These are phyloP conservation scores for Candida frijolesensis DNA, from an alignment of 1,139 yeast species.

Conservation along the genomic window DNA sequence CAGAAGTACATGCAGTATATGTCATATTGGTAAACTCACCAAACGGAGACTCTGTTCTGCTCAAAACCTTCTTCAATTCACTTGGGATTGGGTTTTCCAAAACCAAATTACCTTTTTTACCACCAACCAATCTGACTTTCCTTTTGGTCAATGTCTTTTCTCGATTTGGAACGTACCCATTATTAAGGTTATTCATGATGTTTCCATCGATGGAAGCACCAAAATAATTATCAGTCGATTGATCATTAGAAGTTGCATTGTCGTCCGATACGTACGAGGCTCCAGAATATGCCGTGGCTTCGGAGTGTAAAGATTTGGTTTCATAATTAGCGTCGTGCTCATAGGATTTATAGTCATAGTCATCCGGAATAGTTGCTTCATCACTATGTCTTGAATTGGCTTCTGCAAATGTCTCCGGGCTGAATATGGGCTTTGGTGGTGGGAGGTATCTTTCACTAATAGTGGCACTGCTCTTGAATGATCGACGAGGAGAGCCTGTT, in stretches of 20 bases:
- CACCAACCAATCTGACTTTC: conserved; percentile 64
- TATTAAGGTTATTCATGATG: conserved; percentile 45
- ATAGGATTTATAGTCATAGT: conserved; percentile 40
- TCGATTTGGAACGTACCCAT: conserved; percentile 41
- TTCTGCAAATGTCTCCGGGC: conserved; percentile 63
- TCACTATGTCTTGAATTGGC: conserved; percentile 54
- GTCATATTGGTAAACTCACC: conserved; percentile 95
- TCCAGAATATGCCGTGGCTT: conserved; percentile 42
- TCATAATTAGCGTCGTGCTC: conserved; percentile 41
- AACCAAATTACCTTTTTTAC: conserved; percentile 73
- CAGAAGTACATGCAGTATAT: conserved; percentile 90
- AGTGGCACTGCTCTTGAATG: conserved; percentile 39
- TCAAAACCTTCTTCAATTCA: conserved; percentile 74
- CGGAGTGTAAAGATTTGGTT: conserved; percentile 40
- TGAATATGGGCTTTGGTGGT: conserved; percentile 66
- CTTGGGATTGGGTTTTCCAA: conserved; percentile 93
- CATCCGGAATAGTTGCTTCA: conserved; percentile 23
- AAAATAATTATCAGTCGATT: conserved; percentile 28
- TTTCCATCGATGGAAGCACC: conserved; percentile 49
- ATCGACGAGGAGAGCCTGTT: conserved; percentile 38
- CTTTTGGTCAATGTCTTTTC: conserved; percentile 40
- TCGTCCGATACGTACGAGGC: conserved; percentile 32
- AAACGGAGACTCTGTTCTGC: conserved; percentile 71
- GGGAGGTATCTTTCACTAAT: conserved; percentile 55
- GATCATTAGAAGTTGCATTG: conserved; percentile 27